Evolutionary conservation across 352 stramenopile species (phyloP), one percentile per base, ranked within the genome.

Genomic region (Phytophthora pisi): DNA sequence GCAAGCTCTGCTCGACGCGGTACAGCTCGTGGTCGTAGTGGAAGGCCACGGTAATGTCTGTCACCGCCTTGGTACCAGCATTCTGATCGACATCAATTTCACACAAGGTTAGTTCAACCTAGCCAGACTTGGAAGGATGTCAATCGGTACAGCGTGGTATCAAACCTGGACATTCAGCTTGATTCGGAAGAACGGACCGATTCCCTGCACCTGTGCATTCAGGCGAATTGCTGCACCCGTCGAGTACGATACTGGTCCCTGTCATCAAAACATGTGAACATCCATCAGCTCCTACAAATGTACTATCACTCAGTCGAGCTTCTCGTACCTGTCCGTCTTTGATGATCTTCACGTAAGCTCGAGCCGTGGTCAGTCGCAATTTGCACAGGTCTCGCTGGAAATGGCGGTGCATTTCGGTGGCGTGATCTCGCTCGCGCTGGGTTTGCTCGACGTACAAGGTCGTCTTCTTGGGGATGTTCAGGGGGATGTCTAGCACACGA

Each of bases 381-480:
- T 96, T 96, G 74, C 90, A 97, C 28, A 98, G 70, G 40, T 97
- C 89, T 24, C 89, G 79, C 70, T 98, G 93, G 59, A 98, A 98
- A 52, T 93, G 86, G 26, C 89, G 84, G 61, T 98, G 92, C 83
- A 98, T 98, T 64, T 97, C 93, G 11, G 75, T 90, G 5, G 89
- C 89, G 54, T 97, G 84, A 52, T 97, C 87, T 26, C 91, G 83
- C 64, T 98, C 92, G 7, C 93, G 86, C 62, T 97, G 89, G 15
- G 92, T 97, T 65, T 97, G 91, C 63, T 98, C 93, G 24, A 98
- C 91, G 66, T 97, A 98, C 51, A 98, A 65, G 36, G 96, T 96
- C n/a, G 93, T 98, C 55, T 98, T 98, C 76, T 97, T 97, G 0
- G 92, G 92, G 28, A 98, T 93, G 42, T 97, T 93, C 18, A 98